Evolutionary conservation across 352 stramenopile genomes (phyloP), one percentile per base, ranked within the genome.

Genomic region (Pythium diclinum): DNA sequence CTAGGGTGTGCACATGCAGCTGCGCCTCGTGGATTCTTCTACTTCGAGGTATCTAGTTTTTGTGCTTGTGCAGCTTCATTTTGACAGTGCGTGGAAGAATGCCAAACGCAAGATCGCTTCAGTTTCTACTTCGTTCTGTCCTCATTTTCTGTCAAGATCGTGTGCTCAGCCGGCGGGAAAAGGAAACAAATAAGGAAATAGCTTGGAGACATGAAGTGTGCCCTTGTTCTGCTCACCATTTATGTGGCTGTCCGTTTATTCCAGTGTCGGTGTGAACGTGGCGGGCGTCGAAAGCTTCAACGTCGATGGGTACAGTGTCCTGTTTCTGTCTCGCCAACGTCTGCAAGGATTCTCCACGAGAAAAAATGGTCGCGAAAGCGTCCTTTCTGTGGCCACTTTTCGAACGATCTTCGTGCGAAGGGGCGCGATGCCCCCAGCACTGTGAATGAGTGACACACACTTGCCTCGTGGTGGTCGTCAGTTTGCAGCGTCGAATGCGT

Each of bases 271-370:
- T 38, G 33, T 38, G 33, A 38, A 38, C 7, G 10, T 13, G 13
- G 36, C 9, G 36, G 13, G 36, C 36, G 13, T 42, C 3, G 36
- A 42, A 11, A 49, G 19, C 42, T 49, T 49, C 42, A 49, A 49
- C 42, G 48, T 36, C 13, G 23, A 56, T 56, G 48, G 48, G 9
- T 56, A 56, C 48, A 56, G 19, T 56, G 48, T 9, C 48, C 48
- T 11, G 17, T 56, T 56, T 56, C 4, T 56, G 46, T 53, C 25
- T 28, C 25, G 25, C 25, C 25, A 28, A 28, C 25, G 25, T 28
- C 25, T 28, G 25, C 25, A 9, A 53, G 42, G 16, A 49, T 10
- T 49, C 42, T 49, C 23, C 42, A 25, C 42, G 17, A 17, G 40
- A 47, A 47, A 47, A 47, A 47, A 28, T 28, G 25, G 25, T 28